A percentile compares a stretch with the other conserved stretches of the same genome.
Conservation (phyloP, 1,284 basidiomycete genomes). For the Thecaphora frezii region DNA sequence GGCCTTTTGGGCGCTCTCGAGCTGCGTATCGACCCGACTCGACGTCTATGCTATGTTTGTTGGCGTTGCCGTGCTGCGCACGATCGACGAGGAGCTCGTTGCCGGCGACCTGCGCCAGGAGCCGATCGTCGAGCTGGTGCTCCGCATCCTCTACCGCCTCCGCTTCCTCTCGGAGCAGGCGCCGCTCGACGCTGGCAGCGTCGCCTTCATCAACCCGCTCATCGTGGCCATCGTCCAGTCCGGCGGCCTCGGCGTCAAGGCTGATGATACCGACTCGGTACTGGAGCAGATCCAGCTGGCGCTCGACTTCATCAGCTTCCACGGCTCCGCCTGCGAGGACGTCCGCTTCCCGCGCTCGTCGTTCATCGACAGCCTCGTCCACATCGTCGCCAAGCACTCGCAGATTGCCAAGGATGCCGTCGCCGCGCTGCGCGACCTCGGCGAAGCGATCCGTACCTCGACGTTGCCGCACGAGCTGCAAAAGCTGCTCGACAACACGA, state of each 20-base stretch:
- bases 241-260: constrained; percentile 69
- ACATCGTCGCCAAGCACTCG: constrained; percentile 76
- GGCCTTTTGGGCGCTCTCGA: constrained; percentile 38
- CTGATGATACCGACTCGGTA: constrained; percentile 69
- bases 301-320: constrained; percentile 82
- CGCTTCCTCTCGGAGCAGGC: constrained; percentile 78
- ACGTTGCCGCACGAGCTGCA: constrained; percentile 55
- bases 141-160: constrained; percentile 84
- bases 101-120: constrained; percentile 45
- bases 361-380: constrained; percentile 72
- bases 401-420: constrained; percentile 84
- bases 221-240: constrained; percentile 71
- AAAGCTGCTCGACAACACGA: constrained; percentile 70
- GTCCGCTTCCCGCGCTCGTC: constrained; percentile 45
- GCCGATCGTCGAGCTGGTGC: constrained; percentile 66
- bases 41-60: constrained; percentile 42
- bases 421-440: constrained; percentile 78
- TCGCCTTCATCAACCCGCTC: constrained; percentile 78
- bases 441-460: constrained; percentile 70
- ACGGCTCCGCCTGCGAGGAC: constrained; percentile 76
- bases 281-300: constrained; percentile 85
- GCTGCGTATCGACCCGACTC: constrained; percentile 40
- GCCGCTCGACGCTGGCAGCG: constrained; percentile 81
- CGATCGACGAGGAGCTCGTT: constrained; percentile 42
- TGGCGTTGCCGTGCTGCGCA: constrained; percentile 41